phyloP scores from a whole-genome alignment of 2,329 filamentous ascomycete genomes.

The Ceratocystis cubensis region DNA sequence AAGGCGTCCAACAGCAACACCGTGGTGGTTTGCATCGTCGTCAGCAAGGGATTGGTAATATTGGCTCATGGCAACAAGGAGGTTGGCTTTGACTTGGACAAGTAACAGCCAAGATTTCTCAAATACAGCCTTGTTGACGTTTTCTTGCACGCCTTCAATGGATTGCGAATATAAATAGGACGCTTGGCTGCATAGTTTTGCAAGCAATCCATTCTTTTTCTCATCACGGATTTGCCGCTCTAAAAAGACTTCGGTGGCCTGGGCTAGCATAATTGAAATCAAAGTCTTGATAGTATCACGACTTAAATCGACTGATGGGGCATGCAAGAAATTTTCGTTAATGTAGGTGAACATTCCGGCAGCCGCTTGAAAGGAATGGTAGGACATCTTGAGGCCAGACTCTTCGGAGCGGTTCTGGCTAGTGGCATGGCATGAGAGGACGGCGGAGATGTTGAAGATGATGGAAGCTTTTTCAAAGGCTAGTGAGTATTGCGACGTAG shows the following conservation, averaged over 20 bases:
- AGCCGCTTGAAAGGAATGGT: slow-evolving; percentile 95
- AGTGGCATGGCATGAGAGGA: slow-evolving; percentile 89
- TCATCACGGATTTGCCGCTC: slow-evolving; percentile 89
- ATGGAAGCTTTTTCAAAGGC: slow-evolving; percentile 98
- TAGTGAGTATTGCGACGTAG: slow-evolving; percentile 91
- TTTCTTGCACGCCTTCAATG: slow-evolving; percentile 81
- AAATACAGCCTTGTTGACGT: slow-evolving; percentile 80
- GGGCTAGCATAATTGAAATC: slow-evolving; percentile 84
- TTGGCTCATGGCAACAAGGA: slow-evolving; percentile 76
- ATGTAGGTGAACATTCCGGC: slow-evolving; percentile 99
- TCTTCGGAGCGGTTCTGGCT: slow-evolving; percentile 88
- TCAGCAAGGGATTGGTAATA: slow-evolving; percentile 90
- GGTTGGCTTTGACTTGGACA: slow-evolving; percentile 68
- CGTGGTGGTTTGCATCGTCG: slow-evolving; percentile 77
- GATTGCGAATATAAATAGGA: slow-evolving; percentile 80
- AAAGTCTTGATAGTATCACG: slow-evolving; percentile 90
- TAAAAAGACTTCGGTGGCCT: slow-evolving; percentile 92
- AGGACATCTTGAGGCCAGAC: slow-evolving; percentile 84
- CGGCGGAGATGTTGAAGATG: slow-evolving; percentile 98
- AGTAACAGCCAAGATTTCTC: slow-evolving; percentile 87
- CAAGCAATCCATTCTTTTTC: slow-evolving; percentile 83
- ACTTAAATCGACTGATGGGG: slow-evolving; percentile 89
- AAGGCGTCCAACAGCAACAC: slow-evolving; percentile 69
- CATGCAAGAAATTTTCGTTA: slow-evolving; percentile 97
- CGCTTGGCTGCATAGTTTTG: slow-evolving; percentile 85